Evolutionary conservation across 176 grass and related monocot species (phyloP).

Genomic region (Elaeis guineensis): DNA sequence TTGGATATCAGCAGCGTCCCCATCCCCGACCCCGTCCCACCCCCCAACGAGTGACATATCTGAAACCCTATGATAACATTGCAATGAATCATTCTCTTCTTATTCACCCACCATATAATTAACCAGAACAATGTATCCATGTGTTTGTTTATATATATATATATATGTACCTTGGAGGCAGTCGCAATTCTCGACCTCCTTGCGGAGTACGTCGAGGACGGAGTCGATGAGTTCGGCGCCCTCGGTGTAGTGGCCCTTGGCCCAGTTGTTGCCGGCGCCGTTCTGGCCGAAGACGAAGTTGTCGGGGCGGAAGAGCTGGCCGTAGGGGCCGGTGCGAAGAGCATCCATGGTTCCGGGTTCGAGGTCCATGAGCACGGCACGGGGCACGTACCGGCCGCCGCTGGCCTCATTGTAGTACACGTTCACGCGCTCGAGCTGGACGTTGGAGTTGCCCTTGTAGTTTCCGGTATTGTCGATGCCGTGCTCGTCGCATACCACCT

Average conservation of each 20-base stretch:
- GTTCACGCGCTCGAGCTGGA: too few species aligned
- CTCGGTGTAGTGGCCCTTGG: constrained; percentile 86
- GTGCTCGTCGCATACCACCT: too few species aligned
- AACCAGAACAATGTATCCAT: too few species aligned
- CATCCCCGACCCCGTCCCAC: constrained; percentile 16
- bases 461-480: too few species aligned
- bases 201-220: constrained; percentile 81
- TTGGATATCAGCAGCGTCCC: constrained; percentile 20
- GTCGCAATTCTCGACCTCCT: constrained; percentile 96
- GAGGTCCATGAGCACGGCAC: too few species aligned
- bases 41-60: constrained; percentile 15
- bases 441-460: too few species aligned
- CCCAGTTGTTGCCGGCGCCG: constrained; percentile 90
- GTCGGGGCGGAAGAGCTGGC: constrained; percentile 87
- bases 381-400: too few species aligned
- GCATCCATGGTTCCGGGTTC: too few species aligned
- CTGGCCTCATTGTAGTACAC: too few species aligned
- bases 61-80: constrained; percentile 1
- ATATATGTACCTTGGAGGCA: constrained; percentile 61
- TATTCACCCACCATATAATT: too few species aligned
- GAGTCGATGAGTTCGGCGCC: constrained; percentile 81
- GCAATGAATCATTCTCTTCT: too few species aligned
- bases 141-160: too few species aligned
- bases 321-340: constrained; percentile 2
- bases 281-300: constrained; percentile 97